Percentiles rank a stretch among this genome's conserved stretches.
phyloP scores from a whole-genome alignment of 768 basidiomycete genomes.

The Tulasnella sp. region DNA sequence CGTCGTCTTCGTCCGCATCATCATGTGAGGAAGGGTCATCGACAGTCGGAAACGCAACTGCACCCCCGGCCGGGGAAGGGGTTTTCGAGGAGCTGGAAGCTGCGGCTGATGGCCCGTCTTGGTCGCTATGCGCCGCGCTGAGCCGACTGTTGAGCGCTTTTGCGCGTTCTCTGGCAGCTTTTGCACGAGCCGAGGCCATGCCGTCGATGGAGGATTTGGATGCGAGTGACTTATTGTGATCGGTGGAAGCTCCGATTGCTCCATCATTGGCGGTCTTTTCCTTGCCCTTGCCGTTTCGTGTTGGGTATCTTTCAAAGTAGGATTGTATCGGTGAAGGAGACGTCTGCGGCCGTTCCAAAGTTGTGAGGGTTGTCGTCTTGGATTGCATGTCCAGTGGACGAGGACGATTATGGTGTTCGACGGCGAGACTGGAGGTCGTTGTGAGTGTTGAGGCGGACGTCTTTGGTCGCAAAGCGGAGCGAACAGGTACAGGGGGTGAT shows the following conservation, averaged over 20 bases:
- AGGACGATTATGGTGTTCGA: not conserved
- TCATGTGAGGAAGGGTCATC: slow-evolving; percentile 15
- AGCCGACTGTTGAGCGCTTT: slow-evolving; percentile 17
- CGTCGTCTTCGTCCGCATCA: not conserved
- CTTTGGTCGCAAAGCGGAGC: slow-evolving; percentile 21
- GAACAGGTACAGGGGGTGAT: not conserved
- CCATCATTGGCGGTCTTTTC: slow-evolving; percentile 12
- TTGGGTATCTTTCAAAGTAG: slow-evolving; percentile 34
- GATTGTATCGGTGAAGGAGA: slow-evolving; percentile 29
- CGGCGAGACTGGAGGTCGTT: not conserved
- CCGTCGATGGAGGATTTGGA: slow-evolving; percentile 15
- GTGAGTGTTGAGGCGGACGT: slow-evolving; percentile 22
- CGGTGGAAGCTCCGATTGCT: not conserved
- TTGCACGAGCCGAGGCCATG: slow-evolving; percentile 8
- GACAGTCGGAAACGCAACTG: slow-evolving; percentile 25
- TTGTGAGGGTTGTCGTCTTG: not conserved
- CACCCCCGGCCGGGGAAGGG: not conserved
- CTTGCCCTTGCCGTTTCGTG: slow-evolving; percentile 26
- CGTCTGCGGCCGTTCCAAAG: slow-evolving; percentile 7
- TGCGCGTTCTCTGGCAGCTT: slow-evolving; percentile 17
- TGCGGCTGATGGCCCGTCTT: slow-evolving; percentile 8
- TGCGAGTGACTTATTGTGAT: not conserved
- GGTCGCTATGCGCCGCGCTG: not conserved
- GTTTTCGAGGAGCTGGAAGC: slow-evolving; percentile 1
- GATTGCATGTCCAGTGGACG: slow-evolving; percentile 6